phyloP scores from a whole-genome alignment of 768 basidiomycete species.

The Botryobasidium botryosum region DNA sequence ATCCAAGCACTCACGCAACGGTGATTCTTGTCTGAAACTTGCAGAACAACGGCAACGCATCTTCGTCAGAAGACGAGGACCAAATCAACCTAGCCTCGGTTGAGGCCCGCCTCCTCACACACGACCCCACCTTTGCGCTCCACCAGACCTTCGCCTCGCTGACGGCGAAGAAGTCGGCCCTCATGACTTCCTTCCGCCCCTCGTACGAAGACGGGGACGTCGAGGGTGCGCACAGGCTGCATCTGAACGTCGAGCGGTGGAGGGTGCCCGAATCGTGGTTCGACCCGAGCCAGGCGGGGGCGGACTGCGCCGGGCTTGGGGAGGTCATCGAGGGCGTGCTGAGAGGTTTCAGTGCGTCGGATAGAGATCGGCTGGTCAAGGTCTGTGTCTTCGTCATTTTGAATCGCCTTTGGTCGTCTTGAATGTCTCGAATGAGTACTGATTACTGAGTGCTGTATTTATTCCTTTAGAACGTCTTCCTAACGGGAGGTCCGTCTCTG shows the following conservation, averaged over 20 bases:
- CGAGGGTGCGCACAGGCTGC: conserved; percentile 39
- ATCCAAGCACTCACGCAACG: no score
- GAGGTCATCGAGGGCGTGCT: conserved; percentile 81
- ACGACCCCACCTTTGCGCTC: conserved; percentile 72
- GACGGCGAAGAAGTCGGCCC: conserved; percentile 58
- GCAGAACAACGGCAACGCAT: conserved; percentile 23
- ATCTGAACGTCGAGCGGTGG: conserved; percentile 80
- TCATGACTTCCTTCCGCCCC: conserved; percentile 74
- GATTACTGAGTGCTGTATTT: neutral
- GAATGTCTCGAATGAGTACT: neutral
- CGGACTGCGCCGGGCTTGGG: conserved; percentile 87
- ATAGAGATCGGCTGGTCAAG: conserved; percentile 58
- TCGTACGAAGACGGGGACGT: conserved; percentile 59
- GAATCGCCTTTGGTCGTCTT: neutral
- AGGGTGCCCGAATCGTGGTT: conserved; percentile 87
- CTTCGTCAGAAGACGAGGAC: conserved; percentile 83
- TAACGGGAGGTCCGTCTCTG: conserved; percentile 70
- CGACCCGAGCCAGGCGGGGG: conserved; percentile 82
- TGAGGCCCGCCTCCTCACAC: conserved; percentile 61
- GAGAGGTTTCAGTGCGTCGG: conserved; percentile 44
- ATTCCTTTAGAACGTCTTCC: conserved; percentile 56
- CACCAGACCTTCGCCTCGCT: conserved; percentile 72
- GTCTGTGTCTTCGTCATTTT: conserved; percentile 26
- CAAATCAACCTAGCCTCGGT: conserved; percentile 48
- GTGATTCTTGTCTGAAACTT: no score